These are phyloP conservation scores for Globisporangium spiculum DNA, from an alignment of 352 stramenopile genomes.

Conservation along the genomic window DNA sequence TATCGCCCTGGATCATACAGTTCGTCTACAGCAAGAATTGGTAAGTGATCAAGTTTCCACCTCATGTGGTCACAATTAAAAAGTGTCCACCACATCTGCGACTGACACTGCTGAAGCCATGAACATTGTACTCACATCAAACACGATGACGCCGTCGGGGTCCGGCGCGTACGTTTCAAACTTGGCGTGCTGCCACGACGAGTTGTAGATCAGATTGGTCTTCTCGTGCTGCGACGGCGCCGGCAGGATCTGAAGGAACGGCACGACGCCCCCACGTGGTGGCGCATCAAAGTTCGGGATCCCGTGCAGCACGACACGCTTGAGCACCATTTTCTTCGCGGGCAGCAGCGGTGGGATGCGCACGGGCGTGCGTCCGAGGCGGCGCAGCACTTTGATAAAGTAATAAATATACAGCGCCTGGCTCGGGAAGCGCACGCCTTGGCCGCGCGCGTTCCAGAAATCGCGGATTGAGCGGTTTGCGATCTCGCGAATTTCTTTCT, in stretches of 20 bases:
- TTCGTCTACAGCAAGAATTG: slow-evolving; percentile 40
- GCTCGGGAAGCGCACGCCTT: slow-evolving; percentile 81
- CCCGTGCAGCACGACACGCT: slow-evolving; percentile 59
- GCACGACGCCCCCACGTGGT: slow-evolving; percentile 52
- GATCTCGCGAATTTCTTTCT: slow-evolving; percentile 59
- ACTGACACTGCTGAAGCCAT: not conserved
- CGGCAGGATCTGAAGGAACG: slow-evolving; percentile 62
- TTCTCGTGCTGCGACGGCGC: slow-evolving; percentile 61
- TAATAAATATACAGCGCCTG: slow-evolving; percentile 89
- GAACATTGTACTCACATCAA: slow-evolving; percentile 32
- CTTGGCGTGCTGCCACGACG: slow-evolving; percentile 58
- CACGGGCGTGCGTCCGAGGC: slow-evolving; percentile 39
- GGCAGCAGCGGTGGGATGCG: slow-evolving; percentile 56
- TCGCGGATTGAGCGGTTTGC: slow-evolving; percentile 66
- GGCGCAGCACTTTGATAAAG: slow-evolving; percentile 70
- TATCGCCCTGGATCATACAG: slow-evolving; percentile 67
- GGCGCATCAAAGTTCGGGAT: slow-evolving; percentile 75
- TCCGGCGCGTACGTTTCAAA: slow-evolving; percentile 66
- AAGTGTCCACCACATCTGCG: not conserved
- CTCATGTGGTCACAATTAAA: not conserved
- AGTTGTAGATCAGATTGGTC: slow-evolving; percentile 62
- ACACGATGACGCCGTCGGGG: slow-evolving; percentile 45
- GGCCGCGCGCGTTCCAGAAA: slow-evolving; percentile 74
- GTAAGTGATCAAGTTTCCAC: not conserved
- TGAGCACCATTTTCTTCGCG: slow-evolving; percentile 59